Evolutionary conservation across 257 asterid genomes (phyloP).

Genomic region (Ophiorrhiza pumila): DNA sequence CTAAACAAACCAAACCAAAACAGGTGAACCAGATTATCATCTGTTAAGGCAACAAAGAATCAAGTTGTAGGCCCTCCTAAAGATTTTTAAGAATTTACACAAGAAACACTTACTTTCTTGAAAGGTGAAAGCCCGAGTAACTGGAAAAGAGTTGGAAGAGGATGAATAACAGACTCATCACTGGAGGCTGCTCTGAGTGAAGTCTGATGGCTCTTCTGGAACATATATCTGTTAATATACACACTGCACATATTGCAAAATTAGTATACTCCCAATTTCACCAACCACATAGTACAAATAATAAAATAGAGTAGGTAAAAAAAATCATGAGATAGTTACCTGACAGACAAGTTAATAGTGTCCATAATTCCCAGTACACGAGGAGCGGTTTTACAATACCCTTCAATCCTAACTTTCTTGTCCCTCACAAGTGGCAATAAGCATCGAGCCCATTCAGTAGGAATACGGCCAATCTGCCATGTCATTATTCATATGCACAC

Average conservation of each 20-base stretch:
- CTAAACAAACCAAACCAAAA: not conserved
- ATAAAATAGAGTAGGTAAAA: not conserved
- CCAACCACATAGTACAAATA: not conserved
- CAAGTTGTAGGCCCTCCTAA: not conserved
- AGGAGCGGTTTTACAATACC: slow-evolving; percentile 81
- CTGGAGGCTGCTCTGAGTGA: slow-evolving; percentile 62
- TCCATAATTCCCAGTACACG: slow-evolving; percentile 81
- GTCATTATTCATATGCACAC: slow-evolving; percentile 4
- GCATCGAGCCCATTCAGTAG: slow-evolving; percentile 94
- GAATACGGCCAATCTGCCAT: slow-evolving; percentile 93
- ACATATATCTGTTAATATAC: slow-evolving; percentile 76
- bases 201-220: slow-evolving; percentile 56
- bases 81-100: not conserved
- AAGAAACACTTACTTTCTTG: slow-evolving; percentile 48
- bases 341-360: slow-evolving; percentile 55
- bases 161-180: slow-evolving; percentile 74
- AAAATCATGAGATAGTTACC: slow-evolving; percentile 38
- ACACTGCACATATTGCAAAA: slow-evolving; percentile 48
- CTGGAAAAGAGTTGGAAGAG: slow-evolving; percentile 81
- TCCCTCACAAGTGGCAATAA: slow-evolving; percentile 85
- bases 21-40: slow-evolving; percentile 10
- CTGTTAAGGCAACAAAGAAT: not conserved
- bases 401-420: slow-evolving; percentile 59
- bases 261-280: slow-evolving; percentile 1
- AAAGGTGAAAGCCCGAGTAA: slow-evolving; percentile 79